phyloP scores from a whole-genome alignment of 305 asterid species.

The Solanum hybrid region DNA sequence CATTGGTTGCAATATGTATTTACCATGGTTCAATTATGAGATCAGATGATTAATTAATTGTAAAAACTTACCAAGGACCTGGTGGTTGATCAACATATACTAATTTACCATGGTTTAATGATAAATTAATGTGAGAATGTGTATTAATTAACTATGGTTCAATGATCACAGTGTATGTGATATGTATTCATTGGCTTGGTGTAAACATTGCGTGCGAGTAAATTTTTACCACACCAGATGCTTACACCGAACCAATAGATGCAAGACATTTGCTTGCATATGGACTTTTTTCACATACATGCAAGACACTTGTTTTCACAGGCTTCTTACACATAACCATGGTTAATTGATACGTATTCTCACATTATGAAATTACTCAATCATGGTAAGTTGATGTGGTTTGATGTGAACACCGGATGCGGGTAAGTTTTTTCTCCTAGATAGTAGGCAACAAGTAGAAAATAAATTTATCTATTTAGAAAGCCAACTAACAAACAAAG shows the following conservation, averaged over 20 bases:
- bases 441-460: not conserved
- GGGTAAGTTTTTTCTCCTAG: not conserved
- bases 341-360: not conserved
- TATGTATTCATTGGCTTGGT: not conserved
- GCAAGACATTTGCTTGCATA: not conserved
- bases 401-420: not conserved
- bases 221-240: not conserved
- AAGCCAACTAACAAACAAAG: not conserved
- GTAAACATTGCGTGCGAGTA: not conserved
- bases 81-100: not conserved
- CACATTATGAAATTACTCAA: not conserved
- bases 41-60: not conserved
- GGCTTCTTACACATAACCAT: not conserved
- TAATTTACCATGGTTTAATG: not conserved
- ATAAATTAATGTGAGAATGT: not conserved
- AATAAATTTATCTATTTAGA: not conserved
- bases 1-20: not conserved
- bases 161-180: not conserved
- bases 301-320: not conserved
- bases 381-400: not conserved
- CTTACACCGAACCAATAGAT: not conserved
- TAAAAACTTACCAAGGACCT: not conserved
- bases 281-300: not conserved
- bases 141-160: not conserved
- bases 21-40: not conserved